A percentile compares a stretch with the other conserved stretches of the same genome.
Evolutionary conservation across 148 eudicot genomes (phyloP).

Genomic region (Agrostemma githago): DNA sequence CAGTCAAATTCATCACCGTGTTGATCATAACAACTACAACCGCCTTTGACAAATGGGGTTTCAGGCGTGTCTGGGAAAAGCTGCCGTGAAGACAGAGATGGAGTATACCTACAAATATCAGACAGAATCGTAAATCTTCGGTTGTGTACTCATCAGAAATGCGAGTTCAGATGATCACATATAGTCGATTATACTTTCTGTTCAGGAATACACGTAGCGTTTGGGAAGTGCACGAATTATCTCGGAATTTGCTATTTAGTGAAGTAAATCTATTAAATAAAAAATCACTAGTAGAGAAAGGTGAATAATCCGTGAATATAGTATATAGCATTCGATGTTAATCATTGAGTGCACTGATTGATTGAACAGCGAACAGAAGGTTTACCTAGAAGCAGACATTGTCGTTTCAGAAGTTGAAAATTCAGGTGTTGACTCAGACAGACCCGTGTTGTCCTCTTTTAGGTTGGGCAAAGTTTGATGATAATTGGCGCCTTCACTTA

Average conservation of each 20-base stretch:
- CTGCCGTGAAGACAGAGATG: slow-evolving; percentile 51
- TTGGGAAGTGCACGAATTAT: background rate
- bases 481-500: slow-evolving; percentile 27
- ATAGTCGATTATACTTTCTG: background rate
- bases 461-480: slow-evolving; percentile 38
- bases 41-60: slow-evolving; percentile 37
- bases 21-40: slow-evolving; percentile 40
- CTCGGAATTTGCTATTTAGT: slow-evolving; percentile 5
- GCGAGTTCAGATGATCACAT: background rate
- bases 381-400: slow-evolving; percentile 61
- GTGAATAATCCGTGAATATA: no score
- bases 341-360: background rate
- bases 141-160: no score
- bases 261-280: background rate
- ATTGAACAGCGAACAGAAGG: background rate
- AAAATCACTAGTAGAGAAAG: background rate
- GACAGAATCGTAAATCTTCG: background rate
- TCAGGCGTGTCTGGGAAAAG: slow-evolving; percentile 56
- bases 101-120: slow-evolving; percentile 52
- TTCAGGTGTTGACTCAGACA: slow-evolving; percentile 36
- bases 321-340: background rate
- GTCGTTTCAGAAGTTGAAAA: slow-evolving; percentile 34
- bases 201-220: background rate
- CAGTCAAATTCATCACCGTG: slow-evolving; percentile 58
- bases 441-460: slow-evolving; percentile 31